A percentile compares a stretch with the other conserved stretches of the same genome.
These are phyloP conservation scores for Boeremia lycopersici DNA, from an alignment of 2,329 filamentous ascomycete species.

Conservation along the genomic window DNA sequence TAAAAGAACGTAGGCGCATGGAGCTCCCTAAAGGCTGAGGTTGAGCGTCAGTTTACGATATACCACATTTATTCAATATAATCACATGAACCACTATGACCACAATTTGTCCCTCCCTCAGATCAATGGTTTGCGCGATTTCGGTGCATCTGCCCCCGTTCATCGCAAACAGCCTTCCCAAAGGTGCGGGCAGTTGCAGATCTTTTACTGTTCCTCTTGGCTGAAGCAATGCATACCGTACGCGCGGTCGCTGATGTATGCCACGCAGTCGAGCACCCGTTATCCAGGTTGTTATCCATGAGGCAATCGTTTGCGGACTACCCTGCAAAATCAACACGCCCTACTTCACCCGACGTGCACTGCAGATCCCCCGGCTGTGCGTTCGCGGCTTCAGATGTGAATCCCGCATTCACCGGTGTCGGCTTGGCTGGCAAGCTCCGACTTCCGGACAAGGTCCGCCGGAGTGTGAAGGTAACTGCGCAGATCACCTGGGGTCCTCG, in stretches of 20 bases:
- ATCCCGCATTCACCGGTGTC: no score
- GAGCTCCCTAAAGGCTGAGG: conserved; percentile 33
- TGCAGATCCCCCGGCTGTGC: neutral
- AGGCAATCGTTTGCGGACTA: conserved; percentile 11
- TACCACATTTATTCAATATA: conserved; percentile 7
- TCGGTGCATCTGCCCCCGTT: neutral
- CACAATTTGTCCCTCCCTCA: neutral
- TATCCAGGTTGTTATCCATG: neutral
- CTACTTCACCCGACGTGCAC: neutral
- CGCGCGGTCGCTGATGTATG: conserved; percentile 7
- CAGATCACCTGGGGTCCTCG: neutral
- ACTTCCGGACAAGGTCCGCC: neutral
- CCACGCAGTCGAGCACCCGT: neutral
- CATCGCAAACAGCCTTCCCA: conserved; percentile 4
- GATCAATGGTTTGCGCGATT: neutral
- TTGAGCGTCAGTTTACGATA: conserved; percentile 40
- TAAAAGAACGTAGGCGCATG: conserved; percentile 32
- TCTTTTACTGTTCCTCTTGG: conserved; percentile 5
- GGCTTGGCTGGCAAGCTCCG: no score
- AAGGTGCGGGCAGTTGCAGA: neutral
- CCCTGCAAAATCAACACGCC: neutral
- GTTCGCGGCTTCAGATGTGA: conserved; percentile 1
- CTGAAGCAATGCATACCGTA: neutral
- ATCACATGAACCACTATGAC: neutral
- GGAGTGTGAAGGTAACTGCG: neutral